phyloP scores from a whole-genome alignment of 371 early-diverging fungal genomes.

The Mucor circinelloides region DNA sequence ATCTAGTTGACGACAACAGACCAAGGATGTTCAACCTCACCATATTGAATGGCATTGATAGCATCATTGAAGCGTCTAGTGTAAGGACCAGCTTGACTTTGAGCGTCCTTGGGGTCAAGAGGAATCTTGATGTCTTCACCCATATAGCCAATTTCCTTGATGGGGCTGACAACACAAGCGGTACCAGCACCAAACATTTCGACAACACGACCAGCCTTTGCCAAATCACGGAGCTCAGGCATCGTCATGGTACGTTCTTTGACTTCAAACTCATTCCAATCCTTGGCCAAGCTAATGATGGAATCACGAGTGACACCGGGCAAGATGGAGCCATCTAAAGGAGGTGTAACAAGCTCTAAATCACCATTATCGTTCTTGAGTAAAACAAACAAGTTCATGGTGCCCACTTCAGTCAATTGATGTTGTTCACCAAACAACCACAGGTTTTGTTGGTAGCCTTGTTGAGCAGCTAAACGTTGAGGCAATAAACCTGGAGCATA shows the following conservation, averaged over 20 bases:
- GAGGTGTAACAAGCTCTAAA: slow-evolving; percentile 89
- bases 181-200: slow-evolving; percentile 96
- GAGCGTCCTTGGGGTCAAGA: slow-evolving; percentile 83
- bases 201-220: slow-evolving; percentile 66
- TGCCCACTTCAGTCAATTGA: slow-evolving; percentile 93
- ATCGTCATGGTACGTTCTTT: slow-evolving; percentile 85
- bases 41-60: slow-evolving; percentile 95
- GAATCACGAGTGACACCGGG: slow-evolving; percentile 98
- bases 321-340: slow-evolving; percentile 94
- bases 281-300: slow-evolving; percentile 77
- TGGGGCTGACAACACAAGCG: slow-evolving; percentile 93
- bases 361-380: slow-evolving; percentile 82
- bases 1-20: slow-evolving; percentile 61
- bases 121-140: slow-evolving; percentile 78
- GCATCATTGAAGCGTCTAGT: slow-evolving; percentile 85
- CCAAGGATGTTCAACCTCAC: slow-evolving; percentile 79
- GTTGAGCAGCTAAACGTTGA: slow-evolving; percentile 83
- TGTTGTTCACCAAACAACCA: slow-evolving; percentile 92
- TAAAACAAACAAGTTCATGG: slow-evolving; percentile 94
- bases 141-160: slow-evolving; percentile 81
- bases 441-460: slow-evolving; percentile 92
- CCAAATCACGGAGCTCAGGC: slow-evolving; percentile 77
- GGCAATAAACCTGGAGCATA: slow-evolving; percentile 77
- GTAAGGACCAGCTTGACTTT: slow-evolving; percentile 87
- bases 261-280: slow-evolving; percentile 93